Evolutionary conservation across 2,329 filamentous ascomycete species (phyloP).

Genomic region (Fusarium denticulatum): DNA sequence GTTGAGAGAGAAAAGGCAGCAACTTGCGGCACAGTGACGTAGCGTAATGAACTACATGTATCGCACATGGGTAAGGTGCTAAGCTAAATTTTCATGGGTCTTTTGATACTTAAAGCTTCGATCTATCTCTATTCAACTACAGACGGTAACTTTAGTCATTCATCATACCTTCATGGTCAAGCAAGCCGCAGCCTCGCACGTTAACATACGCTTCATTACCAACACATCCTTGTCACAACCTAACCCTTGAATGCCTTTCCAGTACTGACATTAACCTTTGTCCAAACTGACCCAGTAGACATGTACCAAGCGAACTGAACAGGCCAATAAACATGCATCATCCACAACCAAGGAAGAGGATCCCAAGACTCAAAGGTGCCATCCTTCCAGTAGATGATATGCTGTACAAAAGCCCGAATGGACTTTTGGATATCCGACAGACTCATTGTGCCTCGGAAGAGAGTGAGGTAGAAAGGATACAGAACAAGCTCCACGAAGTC

Average conservation of each 20-base stretch:
- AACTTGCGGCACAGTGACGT: neutral
- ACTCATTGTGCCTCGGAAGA: conserved; percentile 38
- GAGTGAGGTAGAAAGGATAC: conserved; percentile 52
- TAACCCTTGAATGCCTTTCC: conserved; percentile 46
- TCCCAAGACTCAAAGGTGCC: conserved; percentile 64
- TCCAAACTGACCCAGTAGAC: conserved; percentile 64
- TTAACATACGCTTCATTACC: neutral
- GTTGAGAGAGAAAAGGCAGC: fast-evolving
- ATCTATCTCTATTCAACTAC: neutral
- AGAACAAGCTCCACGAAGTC: conserved; percentile 66
- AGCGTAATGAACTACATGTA: neutral
- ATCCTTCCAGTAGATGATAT: conserved; percentile 63
- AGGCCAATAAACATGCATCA: conserved; percentile 68
- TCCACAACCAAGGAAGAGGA: conserved; percentile 65
- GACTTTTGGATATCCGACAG: conserved; percentile 35
- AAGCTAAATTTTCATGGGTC: too few species aligned
- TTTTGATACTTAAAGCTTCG: too few species aligned
- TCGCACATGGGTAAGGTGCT: fast-evolving
- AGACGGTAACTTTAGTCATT: neutral
- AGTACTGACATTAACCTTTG: conserved; percentile 74
- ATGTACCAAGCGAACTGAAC: conserved; percentile 57
- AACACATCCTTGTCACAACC: neutral
- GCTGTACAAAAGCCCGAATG: conserved; percentile 45
- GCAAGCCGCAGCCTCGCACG: neutral
- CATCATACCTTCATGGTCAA: neutral